Evolutionary conservation across 495 filamentous ascomycete species (phyloP), one percentile per base, ranked within the genome.

Genomic region (Penicillium chermesinum): DNA sequence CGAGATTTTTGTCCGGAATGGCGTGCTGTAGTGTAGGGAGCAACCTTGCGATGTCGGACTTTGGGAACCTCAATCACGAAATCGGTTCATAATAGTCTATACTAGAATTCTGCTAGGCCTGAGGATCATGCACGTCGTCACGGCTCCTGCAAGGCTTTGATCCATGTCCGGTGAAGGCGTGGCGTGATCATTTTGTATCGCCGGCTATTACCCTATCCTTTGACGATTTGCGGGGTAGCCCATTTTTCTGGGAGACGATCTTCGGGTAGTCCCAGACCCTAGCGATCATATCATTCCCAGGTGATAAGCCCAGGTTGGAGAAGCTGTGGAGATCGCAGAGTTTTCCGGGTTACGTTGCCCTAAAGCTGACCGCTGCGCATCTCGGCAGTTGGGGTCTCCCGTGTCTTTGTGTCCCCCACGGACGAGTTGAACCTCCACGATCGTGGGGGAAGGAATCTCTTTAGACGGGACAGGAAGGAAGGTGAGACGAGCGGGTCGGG

Each of bases 11-110:
- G 20, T 17, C 38, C 15, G 38, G 9, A 40, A 40, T 17, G n/a
- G 13, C 14, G 27, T 48, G 38, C 20, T 42, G 30, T 18, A 18
- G 25, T 33, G 18, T 41, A 17, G 34, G 16, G 27, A 49, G 36
- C 37, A 39, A 14, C 17, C 14, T 22, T 30, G 46, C 46, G 46
- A 49, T 49, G 46, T 49, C 46, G 46, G 46, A 42, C 46, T 41
- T 21, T n/a, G 40, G 38, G 25, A 36, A 48, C 25, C 37, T 35
- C 46, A 30, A 49, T 49, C 46, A 18, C 13, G 27, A 32, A 32
- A 44, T 44, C 42, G 17, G 12, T 13, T 2, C n/a, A n/a, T n/a
- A 7, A 16, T 25, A 12, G 5, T 25, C 39, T 12, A 27, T 5
- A 19, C 27, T n/a, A n/a, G n/a, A n/a, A n/a, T n/a, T 18, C 35